These are phyloP conservation scores for Ceratopteris richardii DNA, from an alignment of 75 land plant genomes.

Conservation along the genomic window DNA sequence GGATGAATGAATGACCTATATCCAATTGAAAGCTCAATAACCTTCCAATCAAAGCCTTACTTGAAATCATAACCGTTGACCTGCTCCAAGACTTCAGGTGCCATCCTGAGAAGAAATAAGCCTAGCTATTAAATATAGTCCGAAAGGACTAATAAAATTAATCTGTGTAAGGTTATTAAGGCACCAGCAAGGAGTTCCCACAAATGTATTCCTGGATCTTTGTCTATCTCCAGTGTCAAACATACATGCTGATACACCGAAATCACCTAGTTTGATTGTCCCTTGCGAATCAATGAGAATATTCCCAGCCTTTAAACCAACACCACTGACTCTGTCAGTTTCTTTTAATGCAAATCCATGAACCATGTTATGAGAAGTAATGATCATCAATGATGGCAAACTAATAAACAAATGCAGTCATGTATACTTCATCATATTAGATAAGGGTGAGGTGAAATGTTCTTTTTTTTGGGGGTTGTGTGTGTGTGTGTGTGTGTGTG, in stretches of 20 bases:
- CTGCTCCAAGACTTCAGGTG: slow-evolving; percentile 99
- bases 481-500: too few species aligned
- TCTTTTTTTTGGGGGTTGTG: too few species aligned
- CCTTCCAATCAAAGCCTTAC: slow-evolving; percentile 41
- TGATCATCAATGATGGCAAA: too few species aligned
- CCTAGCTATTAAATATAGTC: background rate
- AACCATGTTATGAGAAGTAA: too few species aligned
- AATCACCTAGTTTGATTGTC: slow-evolving; percentile 68
- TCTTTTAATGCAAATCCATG: too few species aligned
- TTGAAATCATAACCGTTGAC: slow-evolving; percentile 92
- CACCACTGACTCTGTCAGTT: too few species aligned
- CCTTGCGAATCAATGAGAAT: slow-evolving; percentile 68
- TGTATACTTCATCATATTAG: too few species aligned
- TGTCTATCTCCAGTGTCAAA: slow-evolving; percentile 85
- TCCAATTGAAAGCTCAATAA: too few species aligned
- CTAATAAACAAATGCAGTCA: too few species aligned
- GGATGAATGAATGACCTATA: too few species aligned
- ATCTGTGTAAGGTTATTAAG: background rate
- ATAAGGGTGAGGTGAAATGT: too few species aligned
- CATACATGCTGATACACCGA: slow-evolving; percentile 94
- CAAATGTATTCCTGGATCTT: slow-evolving; percentile 78
- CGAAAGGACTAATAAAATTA: background rate
- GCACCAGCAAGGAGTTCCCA: slow-evolving; percentile 92
- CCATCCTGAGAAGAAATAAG: slow-evolving; percentile 61
- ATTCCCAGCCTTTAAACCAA: slow-evolving; percentile 98